Evolutionary conservation across 192 early-diverging fungal species (phyloP), one percentile per base, ranked within the genome.

Genomic region (Backusella sp.): DNA sequence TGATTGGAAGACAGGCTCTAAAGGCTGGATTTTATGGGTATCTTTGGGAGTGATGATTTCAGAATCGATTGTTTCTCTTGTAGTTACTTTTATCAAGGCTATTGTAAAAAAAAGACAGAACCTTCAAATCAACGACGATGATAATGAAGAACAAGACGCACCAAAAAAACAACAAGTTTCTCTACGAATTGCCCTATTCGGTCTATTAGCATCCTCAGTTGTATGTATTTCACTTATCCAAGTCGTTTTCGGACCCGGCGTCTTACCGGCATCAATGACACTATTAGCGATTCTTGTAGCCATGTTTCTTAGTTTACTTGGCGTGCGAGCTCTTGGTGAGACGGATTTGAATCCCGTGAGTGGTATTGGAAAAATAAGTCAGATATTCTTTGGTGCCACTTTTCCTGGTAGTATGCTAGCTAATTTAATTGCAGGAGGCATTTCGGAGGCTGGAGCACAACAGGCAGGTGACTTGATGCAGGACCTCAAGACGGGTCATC

Each of bases 401-500:
- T 86, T 92, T 65, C 91, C 93, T 4, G 91, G 91, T 5, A 86
- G 86, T 6, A 85, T 94, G 36, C 88, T 90, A 1, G 90, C 88
- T 68, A 94, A 95, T 84, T 73, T 95, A 76, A 87, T 94, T 68
- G 90, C 92, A 28, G 94, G 94, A 53, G 89, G 91, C 9, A 90
- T 95, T 68, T 92, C 94, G 17, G 93, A 92, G 72, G 90, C 91
- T 21, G 92, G 80, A 2, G 88, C 89, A 26, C 89, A 90, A 76
- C 90, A 90, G 78, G 87, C 89, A 12, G 92, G 73, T 74, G 93
- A 94, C 70, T 75, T 83, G 23, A 83, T 83, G 82, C 82, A 83
- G 74, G 95, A 96, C 79, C 80, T 96, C 44, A 96, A 96, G 73
- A 96, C 95, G 6, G 95, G 95, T 6, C 93, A 96, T 71, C 56